phyloP scores from a whole-genome alignment of 2,329 filamentous ascomycete genomes.

The Colletotrichum gloeosporioides region DNA sequence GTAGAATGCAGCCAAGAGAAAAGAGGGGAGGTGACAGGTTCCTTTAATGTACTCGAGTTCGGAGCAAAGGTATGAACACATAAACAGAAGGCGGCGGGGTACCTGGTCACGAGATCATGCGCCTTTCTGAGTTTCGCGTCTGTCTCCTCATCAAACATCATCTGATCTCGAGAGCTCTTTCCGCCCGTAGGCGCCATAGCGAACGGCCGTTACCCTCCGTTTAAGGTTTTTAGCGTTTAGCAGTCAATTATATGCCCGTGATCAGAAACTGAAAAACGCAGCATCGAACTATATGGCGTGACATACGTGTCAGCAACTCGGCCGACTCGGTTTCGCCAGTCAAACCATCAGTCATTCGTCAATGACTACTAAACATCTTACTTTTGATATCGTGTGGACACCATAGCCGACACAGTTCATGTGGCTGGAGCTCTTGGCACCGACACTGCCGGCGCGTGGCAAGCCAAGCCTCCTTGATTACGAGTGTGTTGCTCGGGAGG shows the following conservation, averaged over 20 bases:
- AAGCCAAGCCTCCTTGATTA: background rate
- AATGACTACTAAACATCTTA: background rate
- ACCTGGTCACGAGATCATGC: conserved; percentile 4
- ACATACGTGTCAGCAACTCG: background rate
- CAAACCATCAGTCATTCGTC: background rate
- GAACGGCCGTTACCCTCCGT: background rate
- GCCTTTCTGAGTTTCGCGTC: conserved; percentile 9
- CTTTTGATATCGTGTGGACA: background rate
- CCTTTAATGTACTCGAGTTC: background rate
- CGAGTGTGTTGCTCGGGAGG: background rate
- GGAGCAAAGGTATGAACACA: background rate
- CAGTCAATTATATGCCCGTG: background rate
- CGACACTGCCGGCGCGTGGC: background rate
- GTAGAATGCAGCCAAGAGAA: background rate
- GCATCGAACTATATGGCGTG: background rate
- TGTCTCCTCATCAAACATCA: conserved; percentile 20
- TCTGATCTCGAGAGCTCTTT: conserved; percentile 9
- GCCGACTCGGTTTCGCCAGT: background rate
- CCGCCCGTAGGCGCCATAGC: background rate
- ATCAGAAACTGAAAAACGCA: conserved; percentile 11
- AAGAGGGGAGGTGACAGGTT: background rate
- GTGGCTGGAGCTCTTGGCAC: background rate
- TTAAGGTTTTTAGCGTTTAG: conserved; percentile 3
- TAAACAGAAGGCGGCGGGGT: conserved; percentile 2
- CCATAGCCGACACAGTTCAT: background rate